A percentile compares a stretch with the other conserved stretches of the same genome.
phyloP scores from a whole-genome alignment of 345 rosid species.

The Melaleuca quinquenervia region DNA sequence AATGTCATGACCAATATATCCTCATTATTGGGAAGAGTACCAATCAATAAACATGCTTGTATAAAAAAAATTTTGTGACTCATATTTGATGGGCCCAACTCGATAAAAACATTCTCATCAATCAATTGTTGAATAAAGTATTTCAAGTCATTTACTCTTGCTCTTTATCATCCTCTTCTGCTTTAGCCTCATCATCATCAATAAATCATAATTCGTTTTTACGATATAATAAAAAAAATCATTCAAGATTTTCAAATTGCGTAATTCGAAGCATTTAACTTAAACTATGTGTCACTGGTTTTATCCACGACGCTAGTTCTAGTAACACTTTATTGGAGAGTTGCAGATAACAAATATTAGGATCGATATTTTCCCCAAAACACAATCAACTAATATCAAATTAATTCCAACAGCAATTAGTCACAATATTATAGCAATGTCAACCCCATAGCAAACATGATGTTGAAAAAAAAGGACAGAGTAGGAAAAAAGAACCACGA shows the following conservation, averaged over 20 bases:
- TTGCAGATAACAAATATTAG: not conserved
- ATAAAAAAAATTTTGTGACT: too few species aligned
- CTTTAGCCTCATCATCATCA: not conserved
- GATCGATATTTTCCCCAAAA: too few species aligned
- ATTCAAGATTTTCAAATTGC: not conserved
- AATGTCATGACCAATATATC: too few species aligned
- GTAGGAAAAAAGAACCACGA: not conserved
- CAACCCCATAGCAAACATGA: not conserved
- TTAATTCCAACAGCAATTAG: not conserved
- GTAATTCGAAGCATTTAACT: not conserved
- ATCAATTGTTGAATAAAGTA: not conserved
- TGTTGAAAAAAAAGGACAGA: fast-evolving
- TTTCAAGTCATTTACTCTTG: not conserved
- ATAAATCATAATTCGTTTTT: not conserved
- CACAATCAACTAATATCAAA: not conserved
- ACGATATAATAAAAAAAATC: too few species aligned
- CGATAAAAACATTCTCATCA: not conserved
- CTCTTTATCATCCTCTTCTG: not conserved
- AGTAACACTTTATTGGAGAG: not conserved
- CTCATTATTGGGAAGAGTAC: too few species aligned
- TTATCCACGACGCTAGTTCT: not conserved
- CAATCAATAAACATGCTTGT: too few species aligned
- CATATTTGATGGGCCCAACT: too few species aligned
- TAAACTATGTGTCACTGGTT: too few species aligned
- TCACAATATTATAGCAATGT: not conserved